Conservation (phyloP, 2,329 filamentous ascomycete genomes). For the Stemphylium lycopersici region DNA sequence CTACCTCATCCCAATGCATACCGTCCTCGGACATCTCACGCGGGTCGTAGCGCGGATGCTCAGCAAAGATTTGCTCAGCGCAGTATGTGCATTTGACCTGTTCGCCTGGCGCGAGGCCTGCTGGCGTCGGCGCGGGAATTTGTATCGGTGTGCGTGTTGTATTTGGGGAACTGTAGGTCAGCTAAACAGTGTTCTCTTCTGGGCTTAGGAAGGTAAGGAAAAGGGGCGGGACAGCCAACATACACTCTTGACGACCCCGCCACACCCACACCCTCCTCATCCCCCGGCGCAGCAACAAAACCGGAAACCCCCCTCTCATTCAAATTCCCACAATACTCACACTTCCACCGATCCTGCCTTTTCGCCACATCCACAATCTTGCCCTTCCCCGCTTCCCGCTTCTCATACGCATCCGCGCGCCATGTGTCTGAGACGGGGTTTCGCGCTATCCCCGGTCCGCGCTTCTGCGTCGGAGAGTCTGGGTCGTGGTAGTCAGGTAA, state of each 20-base stretch:
- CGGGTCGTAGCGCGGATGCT: neutral
- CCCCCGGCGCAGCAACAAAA: too few species aligned
- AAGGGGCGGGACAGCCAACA: neutral
- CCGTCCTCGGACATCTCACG: conserved; percentile 1
- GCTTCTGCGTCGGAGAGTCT: conserved; percentile 2
- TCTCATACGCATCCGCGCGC: conserved; percentile 12
- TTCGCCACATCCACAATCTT: conserved; percentile 5
- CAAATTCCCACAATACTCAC: conserved; percentile 10
- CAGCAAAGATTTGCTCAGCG: neutral
- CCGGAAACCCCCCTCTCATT: neutral
- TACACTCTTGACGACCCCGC: neutral
- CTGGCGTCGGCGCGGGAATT: neutral
- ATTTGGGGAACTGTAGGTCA: neutral
- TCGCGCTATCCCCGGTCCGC: conserved; percentile 1
- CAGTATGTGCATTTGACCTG: neutral
- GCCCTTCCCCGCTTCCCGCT: neutral
- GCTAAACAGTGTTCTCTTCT: neutral
- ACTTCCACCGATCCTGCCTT: conserved; percentile 10
- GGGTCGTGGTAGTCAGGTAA: conserved; percentile 8
- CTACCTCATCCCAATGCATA: neutral
- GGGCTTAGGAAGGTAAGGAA: too few species aligned
- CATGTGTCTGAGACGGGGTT: conserved; percentile 14
- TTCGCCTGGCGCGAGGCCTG: neutral
- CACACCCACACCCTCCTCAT: neutral
- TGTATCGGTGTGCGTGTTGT: neutral